A percentile compares a stretch with the other conserved stretches of the same genome.
Evolutionary conservation across 176 grass and related monocot species (phyloP).

Genomic region (Ensete ventricosum): DNA sequence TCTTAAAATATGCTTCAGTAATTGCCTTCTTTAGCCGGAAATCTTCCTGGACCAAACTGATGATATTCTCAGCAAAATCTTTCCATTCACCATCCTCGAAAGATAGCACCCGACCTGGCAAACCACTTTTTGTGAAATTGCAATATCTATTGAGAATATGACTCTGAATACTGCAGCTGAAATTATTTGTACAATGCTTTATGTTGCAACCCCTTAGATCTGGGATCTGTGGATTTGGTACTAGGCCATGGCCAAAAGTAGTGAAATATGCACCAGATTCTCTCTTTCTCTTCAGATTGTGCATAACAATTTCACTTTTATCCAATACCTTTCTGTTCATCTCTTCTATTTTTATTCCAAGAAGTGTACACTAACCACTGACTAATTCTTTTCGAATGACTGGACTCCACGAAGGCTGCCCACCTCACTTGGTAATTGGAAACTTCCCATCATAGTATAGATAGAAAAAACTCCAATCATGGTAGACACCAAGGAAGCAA

Average conservation of each 20-base stretch:
- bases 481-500: background rate
- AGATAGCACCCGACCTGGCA: conserved; percentile 49
- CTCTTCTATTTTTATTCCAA: conserved; percentile 45
- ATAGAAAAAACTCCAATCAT: conserved; percentile 8
- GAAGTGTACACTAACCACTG: conserved; percentile 31
- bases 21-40: conserved; percentile 65
- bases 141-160: conserved; percentile 50
- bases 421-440: conserved; percentile 38
- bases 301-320: conserved; percentile 22
- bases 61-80: conserved; percentile 59
- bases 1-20: conserved; percentile 40
- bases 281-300: conserved; percentile 54
- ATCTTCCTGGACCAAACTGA: conserved; percentile 46
- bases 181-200: conserved; percentile 25
- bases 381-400: conserved; percentile 46
- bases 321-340: conserved; percentile 56
- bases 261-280: conserved; percentile 20
- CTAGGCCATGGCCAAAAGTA: conserved; percentile 15
- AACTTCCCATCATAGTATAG: background rate
- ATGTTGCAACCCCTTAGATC: conserved; percentile 26
- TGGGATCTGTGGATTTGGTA: conserved; percentile 22
- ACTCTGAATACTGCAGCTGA: conserved; percentile 21
- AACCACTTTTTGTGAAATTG: conserved; percentile 61
- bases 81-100: conserved; percentile 60
- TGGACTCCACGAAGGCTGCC: conserved; percentile 27